Evolutionary conservation across 106 monocot species (phyloP), one percentile per base, ranked within the genome.

Genomic region (Alisma plantagoaquatica): DNA sequence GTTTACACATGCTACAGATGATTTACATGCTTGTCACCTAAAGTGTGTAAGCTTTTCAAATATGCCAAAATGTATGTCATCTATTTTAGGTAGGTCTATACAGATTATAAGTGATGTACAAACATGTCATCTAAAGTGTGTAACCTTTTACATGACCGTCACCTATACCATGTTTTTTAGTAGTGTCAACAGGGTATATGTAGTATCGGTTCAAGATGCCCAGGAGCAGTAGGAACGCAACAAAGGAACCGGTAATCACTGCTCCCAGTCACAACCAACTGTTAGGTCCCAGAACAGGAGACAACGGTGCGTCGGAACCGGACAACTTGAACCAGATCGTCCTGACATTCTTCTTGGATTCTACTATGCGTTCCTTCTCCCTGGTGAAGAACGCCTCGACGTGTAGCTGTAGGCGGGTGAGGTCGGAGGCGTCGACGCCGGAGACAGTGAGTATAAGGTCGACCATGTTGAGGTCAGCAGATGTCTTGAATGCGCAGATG

Each of bases 321-420:
- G n/a, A 32, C 19, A 79, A 79, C 49, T 87, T 83, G 77, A 93
- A 80, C 70, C 73, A 83, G n/a, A 83, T 17, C 2, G 67, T 79
- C 25, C 62, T 74, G 49, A 77, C 50, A 29, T 17, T 48, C 10
- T 55, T 79, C 2, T 54, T 16, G 1, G 24, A 31, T n/a, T 60
- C 50, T 2, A 27, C 1, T 10, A 16, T 23, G 1, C 54, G 25
- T n/a, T 59, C 42, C 24, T 63, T 59, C 21, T 90, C 83, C 46
- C 83, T 29, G 3, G 89, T 90, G 23, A 90, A 68, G 21, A 68
- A 90, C 27, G 79, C 89, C 49, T 79, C 73, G 0, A 90, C 53
- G 2, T 38, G 35, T 10, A 90, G 54, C 3, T 72, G 27, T 2
- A 90, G 57, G 18, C 57, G 53, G 8, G 79, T 80, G 55, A 84